Conservation (phyloP, 768 basidiomycete species). For the Mycena polygramma region DNA sequence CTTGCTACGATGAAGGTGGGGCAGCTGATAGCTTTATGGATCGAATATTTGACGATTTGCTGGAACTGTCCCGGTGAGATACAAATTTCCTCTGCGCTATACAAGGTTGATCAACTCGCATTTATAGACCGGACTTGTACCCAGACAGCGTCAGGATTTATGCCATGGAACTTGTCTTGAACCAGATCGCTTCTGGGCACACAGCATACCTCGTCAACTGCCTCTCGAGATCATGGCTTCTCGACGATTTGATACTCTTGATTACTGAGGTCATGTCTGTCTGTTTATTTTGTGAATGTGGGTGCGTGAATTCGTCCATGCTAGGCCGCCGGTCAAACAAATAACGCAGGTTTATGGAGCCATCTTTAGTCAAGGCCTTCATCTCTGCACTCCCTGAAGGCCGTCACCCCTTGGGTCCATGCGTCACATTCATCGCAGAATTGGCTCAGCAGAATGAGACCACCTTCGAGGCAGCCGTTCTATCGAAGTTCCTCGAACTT, state of each 20-base stretch:
- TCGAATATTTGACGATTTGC: constrained; percentile 43
- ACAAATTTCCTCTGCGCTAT: neutral
- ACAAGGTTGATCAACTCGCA: too few relatives aligned
- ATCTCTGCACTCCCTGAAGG: constrained; percentile 4
- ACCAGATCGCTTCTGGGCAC: constrained; percentile 36
- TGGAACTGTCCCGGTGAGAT: constrained; percentile 45
- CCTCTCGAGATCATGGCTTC: constrained; percentile 22
- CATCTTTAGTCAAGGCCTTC: constrained; percentile 15
- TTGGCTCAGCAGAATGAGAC: constrained; percentile 17
- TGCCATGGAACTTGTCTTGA: constrained; percentile 39
- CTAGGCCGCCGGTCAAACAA: neutral
- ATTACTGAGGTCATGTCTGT: constrained; percentile 20
- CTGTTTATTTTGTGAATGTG: constrained; percentile 13
- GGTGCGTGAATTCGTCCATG: constrained; percentile 4
- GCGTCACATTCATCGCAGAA: constrained; percentile 25
- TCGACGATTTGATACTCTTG: constrained; percentile 30
- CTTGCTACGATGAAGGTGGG: constrained; percentile 32
- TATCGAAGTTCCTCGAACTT: constrained; percentile 26
- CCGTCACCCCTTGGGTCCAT: neutral
- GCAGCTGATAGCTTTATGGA: constrained; percentile 27
- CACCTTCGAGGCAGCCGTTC: constrained; percentile 22
- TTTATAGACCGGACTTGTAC: constrained; percentile 38
- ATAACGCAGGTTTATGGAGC: constrained; percentile 21
- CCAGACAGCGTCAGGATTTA: constrained; percentile 31
- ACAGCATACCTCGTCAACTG: constrained; percentile 27